Base-by-base conservation (phyloP, 768 basidiomycete species). In the Hypholoma sublateritium region DNA sequence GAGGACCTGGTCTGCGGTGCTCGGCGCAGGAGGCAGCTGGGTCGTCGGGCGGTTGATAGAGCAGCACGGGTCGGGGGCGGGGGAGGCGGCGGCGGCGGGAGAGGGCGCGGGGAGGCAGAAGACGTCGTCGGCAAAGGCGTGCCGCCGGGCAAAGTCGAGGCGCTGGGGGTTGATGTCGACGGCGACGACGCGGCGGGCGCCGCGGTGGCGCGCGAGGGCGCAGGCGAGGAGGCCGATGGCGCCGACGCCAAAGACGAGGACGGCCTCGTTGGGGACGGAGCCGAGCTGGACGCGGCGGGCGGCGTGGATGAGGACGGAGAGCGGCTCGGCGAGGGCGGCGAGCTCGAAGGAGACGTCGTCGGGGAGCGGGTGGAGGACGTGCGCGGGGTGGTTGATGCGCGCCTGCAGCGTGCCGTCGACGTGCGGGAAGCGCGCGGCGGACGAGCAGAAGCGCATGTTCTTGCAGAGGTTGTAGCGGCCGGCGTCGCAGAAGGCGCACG, bases 401-500 rank as follows among this genome's bases (percentile, higher is more conserved):
- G 84, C 82, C 70, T 94, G 91, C 32, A 98, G 82, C 11, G 94
- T 96, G 7, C 95, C 95, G 64, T 98, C 95, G 25, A 88, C 79
- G 68, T 98, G 95, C 50, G 95, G 95, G 71, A 88, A 94, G 22
- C 91, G 91, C 68, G 95, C 89, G 43, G 95, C 95, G 57, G 87
- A 89, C 59, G 85, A 87, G 62, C 89, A 90, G 77, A 98, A 98
- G 62, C 91, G 84, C 86, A 98, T 85, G 62, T 79, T 77, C 59
- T 87, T 86, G 81, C 95, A 98, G 57, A 98, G 84, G 76, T 98
- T 98, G 77, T 98, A 98, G 19, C 93, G 83, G 13, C 90, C 91
- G 59, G 83, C 77, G 36, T 72, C 61, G 73, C 92, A 94, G 69
- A 78, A 87, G 32, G 76, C 70, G 74, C 91, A 94, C 41, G 77